These are phyloP conservation scores for Actinomortierella wolfii DNA, from an alignment of 371 early-diverging fungal genomes.

Conservation along the genomic window DNA sequence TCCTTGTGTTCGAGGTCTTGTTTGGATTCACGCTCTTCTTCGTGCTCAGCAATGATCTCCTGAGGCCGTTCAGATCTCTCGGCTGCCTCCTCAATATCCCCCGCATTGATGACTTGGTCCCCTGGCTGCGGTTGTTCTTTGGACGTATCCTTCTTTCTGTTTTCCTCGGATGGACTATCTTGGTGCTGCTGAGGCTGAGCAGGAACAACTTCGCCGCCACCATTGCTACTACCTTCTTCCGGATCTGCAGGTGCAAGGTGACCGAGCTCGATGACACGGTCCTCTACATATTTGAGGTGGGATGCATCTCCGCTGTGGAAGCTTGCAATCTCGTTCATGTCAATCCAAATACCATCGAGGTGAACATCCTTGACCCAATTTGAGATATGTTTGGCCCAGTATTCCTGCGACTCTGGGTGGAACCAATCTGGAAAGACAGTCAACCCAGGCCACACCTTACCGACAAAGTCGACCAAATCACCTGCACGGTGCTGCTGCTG, in stretches of 20 bases:
- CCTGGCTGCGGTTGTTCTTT: no score
- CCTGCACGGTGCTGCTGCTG: slow-evolving; percentile 47
- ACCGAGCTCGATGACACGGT: slow-evolving; percentile 12
- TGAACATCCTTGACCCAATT: slow-evolving; percentile 49
- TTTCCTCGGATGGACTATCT: no score
- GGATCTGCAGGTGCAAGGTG: slow-evolving; percentile 17
- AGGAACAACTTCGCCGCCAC: neutral
- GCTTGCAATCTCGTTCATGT: slow-evolving; percentile 61
- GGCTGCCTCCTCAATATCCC: no score
- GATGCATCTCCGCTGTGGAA: slow-evolving; percentile 31
- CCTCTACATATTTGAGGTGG: slow-evolving; percentile 21
- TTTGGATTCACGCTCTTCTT: slow-evolving; percentile 8
- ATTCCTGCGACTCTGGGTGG: slow-evolving; percentile 54
- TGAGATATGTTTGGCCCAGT: slow-evolving; percentile 54
- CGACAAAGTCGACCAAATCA: slow-evolving; percentile 39
- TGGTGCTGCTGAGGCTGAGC: slow-evolving; percentile 14
- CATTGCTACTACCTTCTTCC: neutral
- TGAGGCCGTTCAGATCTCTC: slow-evolving; percentile 8
- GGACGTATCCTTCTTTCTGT: no score
- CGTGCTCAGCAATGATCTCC: slow-evolving; percentile 12
- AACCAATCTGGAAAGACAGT: slow-evolving; percentile 71
- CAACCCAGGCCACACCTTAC: slow-evolving; percentile 74
- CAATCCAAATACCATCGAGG: slow-evolving; percentile 72
- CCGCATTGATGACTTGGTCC: no score
- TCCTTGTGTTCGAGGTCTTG: neutral